A percentile compares a stretch with the other conserved stretches of the same genome.
Conservation (phyloP, 2,329 filamentous ascomycete genomes). For the Dothistroma pini region DNA sequence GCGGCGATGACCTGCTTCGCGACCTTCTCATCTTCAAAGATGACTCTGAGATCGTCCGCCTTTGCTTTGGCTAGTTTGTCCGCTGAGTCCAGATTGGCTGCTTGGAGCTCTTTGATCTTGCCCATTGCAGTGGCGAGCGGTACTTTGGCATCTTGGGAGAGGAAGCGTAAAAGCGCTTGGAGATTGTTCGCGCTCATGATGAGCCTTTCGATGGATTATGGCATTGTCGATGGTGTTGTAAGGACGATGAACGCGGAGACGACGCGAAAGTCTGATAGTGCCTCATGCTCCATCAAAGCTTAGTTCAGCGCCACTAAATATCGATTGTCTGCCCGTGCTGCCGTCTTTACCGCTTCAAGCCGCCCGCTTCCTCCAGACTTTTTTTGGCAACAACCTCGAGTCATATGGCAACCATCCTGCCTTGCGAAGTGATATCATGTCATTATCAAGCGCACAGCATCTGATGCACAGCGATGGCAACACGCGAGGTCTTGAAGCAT, state of each 20-base stretch:
- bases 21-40: slow-evolving; percentile 52
- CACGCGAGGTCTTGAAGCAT: not conserved
- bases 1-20: slow-evolving; percentile 56
- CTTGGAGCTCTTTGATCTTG: slow-evolving; percentile 54
- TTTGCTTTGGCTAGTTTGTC: slow-evolving; percentile 50
- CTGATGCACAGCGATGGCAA: not conserved
- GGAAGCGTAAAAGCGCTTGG: slow-evolving; percentile 51
- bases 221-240: not conserved
- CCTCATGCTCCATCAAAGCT: too few species aligned
- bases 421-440: not conserved
- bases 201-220: not conserved
- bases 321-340: too few species aligned
- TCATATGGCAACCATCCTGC: too few species aligned
- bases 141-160: slow-evolving; percentile 56
- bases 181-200: slow-evolving; percentile 25
- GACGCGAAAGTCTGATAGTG: not conserved
- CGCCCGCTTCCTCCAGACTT: too few species aligned
- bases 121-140: slow-evolving; percentile 53
- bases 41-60: slow-evolving; percentile 40
- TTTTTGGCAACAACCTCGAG: too few species aligned
- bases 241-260: not conserved
- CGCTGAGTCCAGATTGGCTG: slow-evolving; percentile 44
- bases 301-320: too few species aligned
- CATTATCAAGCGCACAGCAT: not conserved
- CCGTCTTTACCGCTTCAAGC: too few species aligned